Conservation (phyloP, 1,139 yeast species). For the Yamadazyma friedrichii region DNA sequence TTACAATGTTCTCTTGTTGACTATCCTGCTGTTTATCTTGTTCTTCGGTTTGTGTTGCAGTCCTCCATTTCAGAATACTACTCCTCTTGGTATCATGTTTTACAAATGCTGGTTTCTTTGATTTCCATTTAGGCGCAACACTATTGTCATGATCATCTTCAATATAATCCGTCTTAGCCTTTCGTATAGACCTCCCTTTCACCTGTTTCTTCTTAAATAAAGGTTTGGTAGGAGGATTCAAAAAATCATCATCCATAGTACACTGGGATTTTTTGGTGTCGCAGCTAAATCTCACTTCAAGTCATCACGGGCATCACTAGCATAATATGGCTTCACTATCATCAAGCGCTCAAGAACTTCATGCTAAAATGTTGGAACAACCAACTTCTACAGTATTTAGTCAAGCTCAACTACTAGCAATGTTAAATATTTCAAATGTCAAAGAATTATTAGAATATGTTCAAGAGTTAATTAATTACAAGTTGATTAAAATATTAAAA, state of each 20-base stretch:
- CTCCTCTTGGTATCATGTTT: background rate
- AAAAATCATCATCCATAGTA: background rate
- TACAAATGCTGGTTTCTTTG: slow-evolving; percentile 4
- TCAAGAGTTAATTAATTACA: slow-evolving; percentile 64
- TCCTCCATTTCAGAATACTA: slow-evolving; percentile 8
- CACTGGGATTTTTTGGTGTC: background rate
- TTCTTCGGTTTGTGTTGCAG: background rate
- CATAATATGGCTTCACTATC: slow-evolving; percentile 25
- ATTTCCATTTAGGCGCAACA: background rate
- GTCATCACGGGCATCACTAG: background rate
- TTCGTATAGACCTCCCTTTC: slow-evolving; percentile 2
- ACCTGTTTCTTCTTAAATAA: slow-evolving; percentile 8
- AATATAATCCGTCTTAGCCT: background rate
- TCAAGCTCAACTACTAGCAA: slow-evolving; percentile 57
- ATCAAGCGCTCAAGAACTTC: slow-evolving; percentile 54
- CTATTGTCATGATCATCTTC: slow-evolving; percentile 9
- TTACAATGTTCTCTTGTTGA: background rate
- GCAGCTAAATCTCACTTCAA: slow-evolving; percentile 1
- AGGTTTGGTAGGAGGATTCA: slow-evolving; percentile 1
- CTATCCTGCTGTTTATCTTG: background rate
- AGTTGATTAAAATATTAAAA: slow-evolving; percentile 65
- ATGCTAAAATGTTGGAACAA: slow-evolving; percentile 55
- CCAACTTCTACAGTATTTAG: slow-evolving; percentile 48
- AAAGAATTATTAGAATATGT: slow-evolving; percentile 56
- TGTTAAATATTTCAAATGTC: slow-evolving; percentile 33